Percentiles rank a stretch among this genome's conserved stretches.
These are phyloP conservation scores for Ogataea saltuana DNA, from an alignment of 805 yeast species.

Conservation along the genomic window DNA sequence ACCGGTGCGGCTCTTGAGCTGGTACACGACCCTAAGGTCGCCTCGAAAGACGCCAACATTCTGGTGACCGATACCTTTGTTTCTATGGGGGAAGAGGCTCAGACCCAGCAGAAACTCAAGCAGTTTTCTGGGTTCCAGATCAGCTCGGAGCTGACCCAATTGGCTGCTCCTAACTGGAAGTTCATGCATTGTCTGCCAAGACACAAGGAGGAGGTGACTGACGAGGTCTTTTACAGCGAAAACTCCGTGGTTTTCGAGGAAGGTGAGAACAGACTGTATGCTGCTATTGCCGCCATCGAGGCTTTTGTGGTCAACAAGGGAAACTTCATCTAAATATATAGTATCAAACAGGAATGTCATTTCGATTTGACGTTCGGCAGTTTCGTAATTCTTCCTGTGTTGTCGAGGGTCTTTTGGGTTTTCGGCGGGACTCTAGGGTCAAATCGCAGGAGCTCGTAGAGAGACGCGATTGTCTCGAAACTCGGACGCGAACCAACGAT, in stretches of 20 bases:
- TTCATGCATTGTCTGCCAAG: constrained; percentile 99
- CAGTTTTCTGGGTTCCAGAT: constrained; percentile 90
- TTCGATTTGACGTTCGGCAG: background rate
- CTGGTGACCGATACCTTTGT: constrained; percentile 96
- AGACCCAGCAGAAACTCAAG: constrained; percentile 65
- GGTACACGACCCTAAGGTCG: constrained; percentile 72
- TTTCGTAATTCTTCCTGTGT: background rate
- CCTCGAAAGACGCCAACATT: constrained; percentile 73
- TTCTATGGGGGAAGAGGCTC: constrained; percentile 96
- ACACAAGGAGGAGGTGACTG: constrained; percentile 91
- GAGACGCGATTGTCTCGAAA: too few relatives aligned
- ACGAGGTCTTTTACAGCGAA: constrained; percentile 85
- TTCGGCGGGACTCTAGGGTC: too few relatives aligned
- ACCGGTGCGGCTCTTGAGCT: constrained; percentile 56
- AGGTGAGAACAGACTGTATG: constrained; percentile 94
- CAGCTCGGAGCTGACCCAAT: constrained; percentile 61
- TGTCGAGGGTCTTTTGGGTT: background rate
- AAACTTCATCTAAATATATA: constrained; percentile 34
- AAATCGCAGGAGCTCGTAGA: too few relatives aligned
- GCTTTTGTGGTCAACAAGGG: constrained; percentile 88
- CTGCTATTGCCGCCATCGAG: constrained; percentile 93
- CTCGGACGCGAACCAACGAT: too few relatives aligned
- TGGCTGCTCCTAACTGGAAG: constrained; percentile 71
- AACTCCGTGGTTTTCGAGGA: constrained; percentile 88
- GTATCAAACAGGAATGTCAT: background rate